Base-by-base conservation (phyloP, 257 asterid genomes). In the Parsonsia alboflavescens region DNA sequence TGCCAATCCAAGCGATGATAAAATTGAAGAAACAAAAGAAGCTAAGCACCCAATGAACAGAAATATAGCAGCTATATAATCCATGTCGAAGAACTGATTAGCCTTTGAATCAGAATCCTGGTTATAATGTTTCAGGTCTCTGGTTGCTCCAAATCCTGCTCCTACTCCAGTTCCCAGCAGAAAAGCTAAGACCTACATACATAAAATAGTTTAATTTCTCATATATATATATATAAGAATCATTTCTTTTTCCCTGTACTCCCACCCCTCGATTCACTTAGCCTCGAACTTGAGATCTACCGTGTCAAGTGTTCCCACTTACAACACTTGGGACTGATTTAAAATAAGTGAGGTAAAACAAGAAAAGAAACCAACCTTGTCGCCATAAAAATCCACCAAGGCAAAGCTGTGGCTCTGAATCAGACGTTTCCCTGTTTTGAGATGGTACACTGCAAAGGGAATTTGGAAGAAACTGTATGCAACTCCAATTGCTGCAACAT, bases 61-160 rank as follows among this genome's bases (percentile, higher is more conserved):
- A 61, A 76, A 70, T 21, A 58, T 41, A 22, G 54, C n/a, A 45
- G 80, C 75, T 36, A 76, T 46, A 11, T 69, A 76, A 45, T 57
- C 46, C 48, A 76, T 21, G 16, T 62, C 26, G 45, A 70, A 76
- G 56, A 58, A 76, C 0, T 36, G 33, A 48, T 58, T 36, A 26
- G 26, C 28, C 53, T 70, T 61, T 58, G 75, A 48, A 28, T 70
- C 54, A 0, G 59, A 39, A 7, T 46, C 6, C 4, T 36, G 17
- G 21, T 26, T 7, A 17, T 24, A 22, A 33, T 52, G 39, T 22
- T 70, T 42, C 49, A 76, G n/a, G 64, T 70, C 80, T 62, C 63
- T 39, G 0, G 80, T 76, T 61, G 75, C 80, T 57, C 80, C 80
- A 56, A 76, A 76, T 48, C 72, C 64, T 46, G 80, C 71, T 30